Percentiles rank a stretch among this genome's conserved stretches.
Evolutionary conservation across 192 early-diverging fungal species (phyloP).

Genomic region (Lobosporangium transversale): DNA sequence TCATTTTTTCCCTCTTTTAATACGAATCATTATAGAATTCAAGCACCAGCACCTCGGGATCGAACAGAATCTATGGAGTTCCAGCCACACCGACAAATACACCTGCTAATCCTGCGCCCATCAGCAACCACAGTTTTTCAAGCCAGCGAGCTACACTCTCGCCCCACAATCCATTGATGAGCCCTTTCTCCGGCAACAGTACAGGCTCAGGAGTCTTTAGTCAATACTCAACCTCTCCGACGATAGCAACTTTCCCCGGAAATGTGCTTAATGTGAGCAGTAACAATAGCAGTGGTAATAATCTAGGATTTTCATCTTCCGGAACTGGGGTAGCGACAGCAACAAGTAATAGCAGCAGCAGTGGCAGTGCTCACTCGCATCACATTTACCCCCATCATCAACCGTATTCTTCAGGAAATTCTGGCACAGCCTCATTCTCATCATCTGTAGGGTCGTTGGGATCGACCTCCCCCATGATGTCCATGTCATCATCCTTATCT

Average conservation of each 20-base stretch:
- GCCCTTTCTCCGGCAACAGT: conserved; percentile 5
- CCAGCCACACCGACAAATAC: conserved; percentile 52
- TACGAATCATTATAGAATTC: conserved; percentile 25
- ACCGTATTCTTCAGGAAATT: conserved; percentile 36
- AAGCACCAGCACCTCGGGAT: conserved; percentile 41
- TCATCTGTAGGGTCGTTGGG: conserved; percentile 41
- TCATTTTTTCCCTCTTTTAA: background rate
- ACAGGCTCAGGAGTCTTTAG: conserved; percentile 5
- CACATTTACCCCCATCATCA: background rate
- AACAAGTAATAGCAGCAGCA: background rate
- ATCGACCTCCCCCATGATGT: conserved; percentile 46
- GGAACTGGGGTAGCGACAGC: conserved; percentile 10
- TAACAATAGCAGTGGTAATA: conserved; percentile 7
- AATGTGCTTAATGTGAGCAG: conserved; percentile 8
- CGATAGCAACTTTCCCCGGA: conserved; percentile 28
- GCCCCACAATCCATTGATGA: conserved; percentile 19
- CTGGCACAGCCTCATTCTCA: conserved; percentile 41
- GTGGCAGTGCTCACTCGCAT: conserved; percentile 9
- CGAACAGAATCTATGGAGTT: conserved; percentile 26
- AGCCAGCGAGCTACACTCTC: conserved; percentile 32
- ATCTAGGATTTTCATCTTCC: conserved; percentile 21
- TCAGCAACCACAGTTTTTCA: conserved; percentile 34
- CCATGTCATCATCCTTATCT: conserved; percentile 44
- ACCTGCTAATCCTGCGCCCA: conserved; percentile 45
- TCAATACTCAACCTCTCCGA: conserved; percentile 40